phyloP scores from a whole-genome alignment of 345 rosid genomes.

The Geranium brycei region DNA sequence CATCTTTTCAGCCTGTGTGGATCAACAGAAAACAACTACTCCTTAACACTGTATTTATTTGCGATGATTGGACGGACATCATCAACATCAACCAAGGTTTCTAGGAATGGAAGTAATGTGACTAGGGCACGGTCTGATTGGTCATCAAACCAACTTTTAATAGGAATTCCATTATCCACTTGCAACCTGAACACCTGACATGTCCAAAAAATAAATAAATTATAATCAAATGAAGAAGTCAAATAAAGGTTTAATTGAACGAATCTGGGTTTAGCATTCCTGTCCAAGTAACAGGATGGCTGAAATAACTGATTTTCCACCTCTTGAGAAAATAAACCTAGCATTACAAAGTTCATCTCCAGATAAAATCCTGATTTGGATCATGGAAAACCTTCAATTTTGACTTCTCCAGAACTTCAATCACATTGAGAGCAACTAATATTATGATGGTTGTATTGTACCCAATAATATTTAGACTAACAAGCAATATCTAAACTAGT shows the following conservation, averaged over 20 bases:
- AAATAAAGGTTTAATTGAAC: background rate
- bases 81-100: slow-evolving; percentile 65
- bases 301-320: background rate
- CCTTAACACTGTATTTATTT: slow-evolving; percentile 66
- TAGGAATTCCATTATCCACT: slow-evolving; percentile 89
- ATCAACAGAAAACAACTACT: slow-evolving; percentile 15
- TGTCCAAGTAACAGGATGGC: background rate
- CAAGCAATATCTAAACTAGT: background rate
- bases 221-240: background rate
- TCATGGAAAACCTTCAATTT: background rate
- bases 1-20: background rate
- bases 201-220: slow-evolving; percentile 6
- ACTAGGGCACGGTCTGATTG: slow-evolving; percentile 72
- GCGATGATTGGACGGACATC: slow-evolving; percentile 92
- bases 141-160: slow-evolving; percentile 91
- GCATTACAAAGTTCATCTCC: background rate
- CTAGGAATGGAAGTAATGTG: slow-evolving; percentile 83
- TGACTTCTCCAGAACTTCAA: no score
- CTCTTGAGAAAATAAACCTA: background rate
- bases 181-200: slow-evolving; percentile 90
- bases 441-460: no score
- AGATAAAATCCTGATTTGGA: background rate
- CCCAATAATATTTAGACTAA: no score
- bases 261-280: background rate
- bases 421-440: no score